A percentile compares a stretch with the other conserved stretches of the same genome.
Conservation (phyloP, 2,329 filamentous ascomycete species). For the Diaporthe caulivora region DNA sequence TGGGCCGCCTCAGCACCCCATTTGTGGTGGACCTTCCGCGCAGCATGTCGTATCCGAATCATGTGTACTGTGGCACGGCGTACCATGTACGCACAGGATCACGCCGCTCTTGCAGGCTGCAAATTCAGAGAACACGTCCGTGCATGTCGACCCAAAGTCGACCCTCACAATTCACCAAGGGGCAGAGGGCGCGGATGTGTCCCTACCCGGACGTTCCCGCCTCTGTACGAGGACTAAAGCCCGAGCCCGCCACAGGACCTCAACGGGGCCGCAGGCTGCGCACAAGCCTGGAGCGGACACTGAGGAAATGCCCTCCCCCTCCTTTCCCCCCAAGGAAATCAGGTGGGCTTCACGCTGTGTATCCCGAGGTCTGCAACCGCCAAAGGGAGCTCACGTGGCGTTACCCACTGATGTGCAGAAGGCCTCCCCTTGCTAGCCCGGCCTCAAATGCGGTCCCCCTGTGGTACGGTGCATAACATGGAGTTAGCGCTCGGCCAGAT, state of each 20-base stretch:
- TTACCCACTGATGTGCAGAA: constrained; percentile 39
- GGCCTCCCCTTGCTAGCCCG: constrained; percentile 37
- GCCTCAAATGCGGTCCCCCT: constrained; percentile 27
- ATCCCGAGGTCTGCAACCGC: constrained; percentile 38
- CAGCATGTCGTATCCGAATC: constrained; percentile 37
- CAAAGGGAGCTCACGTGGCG: constrained; percentile 38
- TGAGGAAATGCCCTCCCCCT: neutral
- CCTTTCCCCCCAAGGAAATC: neutral
- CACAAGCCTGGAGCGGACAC: neutral
- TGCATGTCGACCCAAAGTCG: constrained; percentile 16
- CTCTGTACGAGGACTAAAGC: constrained; percentile 16
- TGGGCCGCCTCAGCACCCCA: constrained; percentile 28
- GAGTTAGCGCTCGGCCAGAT: constrained; percentile 35
- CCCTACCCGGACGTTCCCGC: constrained; percentile 29
- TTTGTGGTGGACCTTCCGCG: constrained; percentile 27
- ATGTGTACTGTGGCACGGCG: constrained; percentile 23
- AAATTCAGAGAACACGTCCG: constrained; percentile 23
- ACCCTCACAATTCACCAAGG: constrained; percentile 7
- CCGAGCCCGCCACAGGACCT: constrained; percentile 14
- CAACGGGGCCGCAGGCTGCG: neutral
- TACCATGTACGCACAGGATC: constrained; percentile 17
- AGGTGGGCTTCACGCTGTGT: constrained; percentile 36
- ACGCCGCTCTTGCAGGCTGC: constrained; percentile 28
- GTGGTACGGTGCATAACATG: constrained; percentile 23
- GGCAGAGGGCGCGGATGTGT: constrained; percentile 28